phyloP scores from a whole-genome alignment of 495 filamentous ascomycete species.

The Tetracladium setigerum region DNA sequence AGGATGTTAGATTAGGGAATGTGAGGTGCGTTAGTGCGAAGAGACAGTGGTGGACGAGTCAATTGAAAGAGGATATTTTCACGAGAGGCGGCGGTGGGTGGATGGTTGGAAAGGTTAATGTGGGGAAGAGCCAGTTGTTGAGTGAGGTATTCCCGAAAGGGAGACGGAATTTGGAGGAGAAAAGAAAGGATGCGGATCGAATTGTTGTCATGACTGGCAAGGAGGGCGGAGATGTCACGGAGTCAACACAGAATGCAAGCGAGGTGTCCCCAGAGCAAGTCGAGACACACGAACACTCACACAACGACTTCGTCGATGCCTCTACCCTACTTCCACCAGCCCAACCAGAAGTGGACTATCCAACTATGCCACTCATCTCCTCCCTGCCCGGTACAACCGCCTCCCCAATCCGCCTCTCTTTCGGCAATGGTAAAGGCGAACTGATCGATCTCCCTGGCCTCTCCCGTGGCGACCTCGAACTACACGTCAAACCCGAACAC shows the following conservation, averaged over 20 bases:
- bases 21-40: conserved; percentile 78
- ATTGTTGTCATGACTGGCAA: conserved; percentile 23
- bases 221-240: conserved; percentile 8
- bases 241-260: background rate
- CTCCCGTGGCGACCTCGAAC: conserved; percentile 59
- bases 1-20: conserved; percentile 68
- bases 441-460: conserved; percentile 92
- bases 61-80: conserved; percentile 77
- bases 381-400: conserved; percentile 88
- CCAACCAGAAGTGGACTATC: conserved; percentile 62
- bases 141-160: conserved; percentile 81
- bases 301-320: conserved; percentile 9
- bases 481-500: conserved; percentile 56
- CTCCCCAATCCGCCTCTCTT: conserved; percentile 84
- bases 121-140: conserved; percentile 91
- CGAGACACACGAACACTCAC: background rate
- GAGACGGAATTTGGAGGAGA: conserved; percentile 34
- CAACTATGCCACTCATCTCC: conserved; percentile 75
- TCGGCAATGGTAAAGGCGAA: conserved; percentile 77
- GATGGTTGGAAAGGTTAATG: conserved; percentile 97
- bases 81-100: conserved; percentile 79
- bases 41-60: conserved; percentile 78
- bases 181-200: conserved; percentile 26
- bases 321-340: conserved; percentile 60
- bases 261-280: background rate